Evolutionary conservation across 169 alveolate genomes (phyloP), one percentile per base, ranked within the genome.

Genomic region (Plasmodium knowlesi): DNA sequence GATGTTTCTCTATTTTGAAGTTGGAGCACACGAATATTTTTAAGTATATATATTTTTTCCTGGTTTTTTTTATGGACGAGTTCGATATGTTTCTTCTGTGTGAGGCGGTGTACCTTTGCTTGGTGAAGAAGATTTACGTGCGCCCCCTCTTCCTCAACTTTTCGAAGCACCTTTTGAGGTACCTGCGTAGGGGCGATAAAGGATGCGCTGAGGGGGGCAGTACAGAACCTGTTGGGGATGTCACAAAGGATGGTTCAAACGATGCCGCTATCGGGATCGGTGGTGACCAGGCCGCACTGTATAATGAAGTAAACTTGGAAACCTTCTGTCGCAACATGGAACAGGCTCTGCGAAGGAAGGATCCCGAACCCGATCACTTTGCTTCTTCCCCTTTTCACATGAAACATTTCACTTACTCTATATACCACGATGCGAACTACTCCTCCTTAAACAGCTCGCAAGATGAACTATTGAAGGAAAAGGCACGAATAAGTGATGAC

Each of bases 21-120:
- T 89, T 79, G 70, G 94, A 89, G 16, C 94, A 89, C 82, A 25
- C 90, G 2, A 79, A 79, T 61, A 89, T 89, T 57, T 89, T 54
- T 79, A 89, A 89, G 72, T 89, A 89, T 71, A 89, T 89, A 57
- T 89, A 89, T 89, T 89, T 89, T 61, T 89, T 39, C 82, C 82
- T 89, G 22, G 89, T 89, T 12, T 80, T 57, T 46, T 89, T 89
- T 89, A 89, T 89, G 67, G 83, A 89, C 50, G 67, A 89, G 28
- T 89, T 89, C 22, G 89, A 89, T 53, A 78, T 89, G 19, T 25
- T 5, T 22, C 39, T 37, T 25, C 53, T 89, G 46, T 79, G 90
- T 41, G 90, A 89, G 46, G 94, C 89, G 3, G 94, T 89, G 14
- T 71, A 89, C 82, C 46, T 89, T 25, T 89, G 94, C 82, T 54